Conservation (phyloP, 2,329 filamentous ascomycete species). For the Zasmidium citrigriseum region DNA sequence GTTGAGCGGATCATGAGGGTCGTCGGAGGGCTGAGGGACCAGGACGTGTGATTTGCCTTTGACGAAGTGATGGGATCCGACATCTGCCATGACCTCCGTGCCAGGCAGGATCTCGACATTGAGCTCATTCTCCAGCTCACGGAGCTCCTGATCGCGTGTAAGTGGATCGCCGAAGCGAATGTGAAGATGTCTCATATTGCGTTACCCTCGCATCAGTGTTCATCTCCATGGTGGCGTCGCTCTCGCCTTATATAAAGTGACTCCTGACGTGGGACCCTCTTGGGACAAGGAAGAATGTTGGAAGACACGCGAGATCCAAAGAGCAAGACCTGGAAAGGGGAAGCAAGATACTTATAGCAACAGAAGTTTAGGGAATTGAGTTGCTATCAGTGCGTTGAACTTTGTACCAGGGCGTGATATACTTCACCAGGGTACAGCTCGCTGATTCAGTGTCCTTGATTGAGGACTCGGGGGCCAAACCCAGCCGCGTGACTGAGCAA, state of each 20-base stretch:
- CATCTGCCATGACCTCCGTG: slow-evolving; percentile 62
- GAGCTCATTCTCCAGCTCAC: slow-evolving; percentile 54
- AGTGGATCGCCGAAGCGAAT: slow-evolving; percentile 9
- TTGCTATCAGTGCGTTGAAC: neutral
- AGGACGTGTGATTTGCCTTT: slow-evolving; percentile 53
- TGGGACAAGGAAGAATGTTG: neutral
- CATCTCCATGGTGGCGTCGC: slow-evolving; percentile 20
- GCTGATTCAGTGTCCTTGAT: neutral
- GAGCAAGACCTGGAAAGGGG: neutral
- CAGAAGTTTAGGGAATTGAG: neutral
- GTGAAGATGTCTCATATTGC: neutral
- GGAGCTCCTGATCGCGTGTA: slow-evolving; percentile 40
- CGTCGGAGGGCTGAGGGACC: slow-evolving; percentile 53
- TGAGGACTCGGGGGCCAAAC: neutral
- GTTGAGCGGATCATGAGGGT: slow-evolving; percentile 43
- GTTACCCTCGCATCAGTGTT: slow-evolving; percentile 19
- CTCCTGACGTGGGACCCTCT: neutral
- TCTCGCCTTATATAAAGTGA: neutral
- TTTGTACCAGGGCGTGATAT: neutral
- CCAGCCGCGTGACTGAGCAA: neutral
- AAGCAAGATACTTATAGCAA: neutral
- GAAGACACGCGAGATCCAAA: neutral
- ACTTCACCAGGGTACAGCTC: neutral
- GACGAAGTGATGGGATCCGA: slow-evolving; percentile 65
- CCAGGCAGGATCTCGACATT: slow-evolving; percentile 57